A percentile compares a stretch with the other conserved stretches of the same genome.
These are phyloP conservation scores for Tulasnella calospora DNA, from an alignment of 768 basidiomycete genomes.

Conservation along the genomic window DNA sequence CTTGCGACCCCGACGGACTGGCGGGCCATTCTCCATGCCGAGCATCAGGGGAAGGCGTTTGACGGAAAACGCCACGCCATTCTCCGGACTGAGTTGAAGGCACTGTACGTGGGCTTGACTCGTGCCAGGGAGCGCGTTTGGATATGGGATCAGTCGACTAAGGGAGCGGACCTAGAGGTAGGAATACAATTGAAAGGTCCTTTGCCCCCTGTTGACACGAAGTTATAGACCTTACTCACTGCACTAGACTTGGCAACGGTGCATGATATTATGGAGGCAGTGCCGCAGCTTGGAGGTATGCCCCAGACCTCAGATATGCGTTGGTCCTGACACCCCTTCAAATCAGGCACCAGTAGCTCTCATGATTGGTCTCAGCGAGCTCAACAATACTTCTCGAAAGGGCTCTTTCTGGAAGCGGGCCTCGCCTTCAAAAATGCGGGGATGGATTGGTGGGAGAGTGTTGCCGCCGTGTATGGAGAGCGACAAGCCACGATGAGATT, in stretches of 20 bases:
- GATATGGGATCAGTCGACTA: slow-evolving; percentile 24
- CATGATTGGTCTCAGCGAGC: slow-evolving; percentile 7
- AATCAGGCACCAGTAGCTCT: neutral
- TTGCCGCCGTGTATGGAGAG: neutral
- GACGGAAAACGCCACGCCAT: slow-evolving; percentile 13
- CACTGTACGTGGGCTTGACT: slow-evolving; percentile 25
- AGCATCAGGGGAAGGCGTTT: neutral
- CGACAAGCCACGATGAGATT: slow-evolving; percentile 17
- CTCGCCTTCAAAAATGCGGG: slow-evolving; percentile 10
- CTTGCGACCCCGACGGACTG: slow-evolving; percentile 49
- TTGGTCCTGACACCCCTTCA: neutral
- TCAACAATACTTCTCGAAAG: neutral
- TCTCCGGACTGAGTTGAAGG: slow-evolving; percentile 23
- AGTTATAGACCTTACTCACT: neutral
- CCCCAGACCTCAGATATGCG: too few relatives aligned
- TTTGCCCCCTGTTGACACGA: too few relatives aligned
- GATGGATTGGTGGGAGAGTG: neutral
- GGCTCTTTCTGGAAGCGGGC: neutral
- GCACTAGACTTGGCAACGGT: neutral
- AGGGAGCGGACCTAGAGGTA: slow-evolving; percentile 15
- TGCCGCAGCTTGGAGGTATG: slow-evolving; percentile 6
- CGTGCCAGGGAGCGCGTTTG: slow-evolving; percentile 24
- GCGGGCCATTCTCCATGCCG: slow-evolving; percentile 47
- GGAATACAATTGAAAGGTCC: neutral
- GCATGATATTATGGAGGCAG: neutral